phyloP scores from a whole-genome alignment of 1,284 basidiomycete genomes.

The Tilletia setariae region DNA sequence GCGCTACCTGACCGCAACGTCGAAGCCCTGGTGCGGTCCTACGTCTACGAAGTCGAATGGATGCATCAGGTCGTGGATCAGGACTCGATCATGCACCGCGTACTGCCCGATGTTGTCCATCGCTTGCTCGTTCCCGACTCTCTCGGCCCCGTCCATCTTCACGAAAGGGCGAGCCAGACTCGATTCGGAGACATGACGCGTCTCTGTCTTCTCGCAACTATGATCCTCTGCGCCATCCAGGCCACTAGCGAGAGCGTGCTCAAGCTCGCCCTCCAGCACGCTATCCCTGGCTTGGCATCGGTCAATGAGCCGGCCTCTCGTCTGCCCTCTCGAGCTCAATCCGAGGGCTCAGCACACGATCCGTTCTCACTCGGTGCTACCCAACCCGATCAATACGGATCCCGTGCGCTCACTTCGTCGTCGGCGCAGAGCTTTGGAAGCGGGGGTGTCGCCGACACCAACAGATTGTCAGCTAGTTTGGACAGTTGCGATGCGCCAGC shows the following conservation, averaged over 20 bases:
- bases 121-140: background rate
- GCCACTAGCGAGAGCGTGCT: background rate
- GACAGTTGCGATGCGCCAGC: no score
- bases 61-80: background rate
- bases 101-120: background rate
- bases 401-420: background rate
- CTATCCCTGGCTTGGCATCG: background rate
- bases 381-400: no score
- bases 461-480: no score
- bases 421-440: background rate
- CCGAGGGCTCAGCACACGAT: background rate
- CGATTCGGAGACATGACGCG: constrained; percentile 4
- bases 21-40: background rate
- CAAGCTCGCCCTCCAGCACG: background rate
- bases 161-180: background rate
- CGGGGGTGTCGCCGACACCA: no score
- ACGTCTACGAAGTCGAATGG: constrained; percentile 5
- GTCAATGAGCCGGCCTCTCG: background rate
- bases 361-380: background rate
- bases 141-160: background rate
- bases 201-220: background rate
- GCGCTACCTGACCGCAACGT: background rate
- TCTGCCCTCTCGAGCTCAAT: background rate
- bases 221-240: background rate
- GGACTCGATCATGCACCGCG: background rate